A percentile compares a stretch with the other conserved stretches of the same genome.
These are phyloP conservation scores for Asterophora parasitica DNA, from an alignment of 768 basidiomycete genomes.

Conservation along the genomic window DNA sequence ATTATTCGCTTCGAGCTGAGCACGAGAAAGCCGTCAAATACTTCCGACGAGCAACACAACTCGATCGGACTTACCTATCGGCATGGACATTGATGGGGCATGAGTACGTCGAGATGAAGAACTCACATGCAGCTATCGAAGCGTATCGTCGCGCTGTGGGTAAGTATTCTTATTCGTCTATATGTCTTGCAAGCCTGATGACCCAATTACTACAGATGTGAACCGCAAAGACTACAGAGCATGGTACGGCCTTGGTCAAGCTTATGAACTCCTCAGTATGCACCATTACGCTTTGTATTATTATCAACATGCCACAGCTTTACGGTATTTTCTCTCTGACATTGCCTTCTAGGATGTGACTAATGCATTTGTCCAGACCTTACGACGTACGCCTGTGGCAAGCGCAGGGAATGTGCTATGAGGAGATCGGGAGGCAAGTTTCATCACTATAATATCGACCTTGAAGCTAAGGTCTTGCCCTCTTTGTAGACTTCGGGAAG, in stretches of 20 bases:
- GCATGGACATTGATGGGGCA: conserved; percentile 99
- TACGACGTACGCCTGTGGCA: conserved; percentile 97
- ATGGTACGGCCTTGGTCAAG: conserved; percentile 98
- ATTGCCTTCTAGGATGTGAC: background rate
- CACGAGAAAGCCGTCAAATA: conserved; percentile 96
- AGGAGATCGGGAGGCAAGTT: conserved; percentile 78
- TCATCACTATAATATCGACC: background rate
- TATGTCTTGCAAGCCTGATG: background rate
- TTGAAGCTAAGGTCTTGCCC: background rate
- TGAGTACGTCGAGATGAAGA: conserved; percentile 98
- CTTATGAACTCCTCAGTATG: conserved; percentile 96
- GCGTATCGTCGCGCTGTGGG: conserved; percentile 95
- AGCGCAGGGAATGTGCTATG: conserved; percentile 90
- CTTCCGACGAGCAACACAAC: conserved; percentile 89
- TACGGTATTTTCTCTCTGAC: conserved; percentile 49
- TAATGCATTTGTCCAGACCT: conserved; percentile 47
- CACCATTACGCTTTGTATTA: conserved; percentile 94
- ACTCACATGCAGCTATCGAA: conserved; percentile 97
- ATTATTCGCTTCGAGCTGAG: conserved; percentile 89
- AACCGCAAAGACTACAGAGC: conserved; percentile 96
- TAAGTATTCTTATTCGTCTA: conserved; percentile 24
- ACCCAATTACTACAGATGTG: conserved; percentile 56
- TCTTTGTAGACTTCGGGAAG: conserved; percentile 66
- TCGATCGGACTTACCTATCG: conserved; percentile 91
- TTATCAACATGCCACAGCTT: conserved; percentile 91